Conservation (phyloP, 208 protist species). For the Wallacemonas sp. region DNA sequence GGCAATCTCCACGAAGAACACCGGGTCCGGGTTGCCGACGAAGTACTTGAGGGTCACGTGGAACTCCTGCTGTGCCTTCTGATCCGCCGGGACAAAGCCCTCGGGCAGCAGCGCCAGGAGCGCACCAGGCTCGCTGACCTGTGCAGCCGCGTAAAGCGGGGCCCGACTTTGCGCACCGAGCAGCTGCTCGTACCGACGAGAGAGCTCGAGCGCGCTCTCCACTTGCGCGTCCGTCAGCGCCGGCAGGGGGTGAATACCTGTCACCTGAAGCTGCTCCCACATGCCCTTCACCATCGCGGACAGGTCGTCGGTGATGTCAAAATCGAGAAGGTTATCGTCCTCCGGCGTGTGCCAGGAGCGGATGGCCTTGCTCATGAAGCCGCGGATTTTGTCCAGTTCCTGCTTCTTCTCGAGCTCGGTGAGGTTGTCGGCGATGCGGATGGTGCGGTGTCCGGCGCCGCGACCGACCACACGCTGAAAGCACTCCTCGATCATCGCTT, state of each 20-base stretch:
- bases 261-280: constrained; percentile 39
- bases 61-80: constrained; percentile 38
- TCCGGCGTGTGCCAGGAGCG: constrained; percentile 27
- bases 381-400: constrained; percentile 26
- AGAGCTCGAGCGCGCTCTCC: constrained; percentile 10
- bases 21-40: constrained; percentile 35
- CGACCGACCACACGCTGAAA: constrained; percentile 40
- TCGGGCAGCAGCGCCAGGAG: constrained; percentile 19
- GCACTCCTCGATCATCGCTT: constrained; percentile 33
- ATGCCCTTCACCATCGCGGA: constrained; percentile 26
- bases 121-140: constrained; percentile 4
- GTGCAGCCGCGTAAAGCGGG: constrained; percentile 29
- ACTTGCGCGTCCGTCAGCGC: constrained; percentile 22
- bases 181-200: constrained; percentile 34
- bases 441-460: constrained; percentile 50
- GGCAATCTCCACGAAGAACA: constrained; percentile 32
- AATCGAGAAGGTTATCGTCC: constrained; percentile 25
- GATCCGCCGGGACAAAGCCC: background rate
- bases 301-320: constrained; percentile 38
- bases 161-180: constrained; percentile 21
- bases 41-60: constrained; percentile 53
- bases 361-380: constrained; percentile 32
- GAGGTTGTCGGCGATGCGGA: constrained; percentile 24
- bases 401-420: constrained; percentile 10
- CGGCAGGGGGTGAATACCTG: constrained; percentile 33